Evolutionary conservation across 177 flowering plant genomes (phyloP), one percentile per base, ranked within the genome.

Genomic region (Vitis hybrid): DNA sequence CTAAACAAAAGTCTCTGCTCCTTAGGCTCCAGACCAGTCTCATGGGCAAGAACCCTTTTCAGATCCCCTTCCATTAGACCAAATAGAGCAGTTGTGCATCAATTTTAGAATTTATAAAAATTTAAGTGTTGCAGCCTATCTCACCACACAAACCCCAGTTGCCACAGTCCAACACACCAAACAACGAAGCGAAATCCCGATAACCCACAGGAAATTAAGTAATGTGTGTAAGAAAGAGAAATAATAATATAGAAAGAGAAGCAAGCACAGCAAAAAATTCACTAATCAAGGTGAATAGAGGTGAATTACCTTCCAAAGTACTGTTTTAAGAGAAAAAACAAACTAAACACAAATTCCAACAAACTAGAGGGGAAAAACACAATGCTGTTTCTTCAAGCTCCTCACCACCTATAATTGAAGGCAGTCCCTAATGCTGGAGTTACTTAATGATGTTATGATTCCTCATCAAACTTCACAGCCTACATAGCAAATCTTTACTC

Each of bases 1-100:
- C 72, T 72, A n/a, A 76, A 82, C 63, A 78, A 67, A 20, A 80
- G 52, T 58, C 83, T 78, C 58, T 82, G 86, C 66, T 78, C 81
- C 49, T 59, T 70, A 6, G 86, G 82, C 68, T 80, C 80, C 67
- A 82, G 61, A 34, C 82, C 80, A 59, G 79, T 75, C 71, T 76
- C 70, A 18, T 45, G 52, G 22, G 79, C 70, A 50, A 78, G 68
- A 55, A 77, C 14, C 76, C 57, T 70, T 49, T 76, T 81, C 68
- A 78, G 62, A 63, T 81, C 80, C 69, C 82, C 82, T 81, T 65
- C 11, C 22, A 70, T 59, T 63, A 55, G 16, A 71, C 63, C 68
- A 69, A 65, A 65, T 50, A 68, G 4, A 58, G n/a, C 16, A 26
- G 71, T 39, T 51, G 22, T 18, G 50, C 55, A 20, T 34, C 52